phyloP scores from a whole-genome alignment of 257 asterid species.

The Scutellaria galericulata region DNA sequence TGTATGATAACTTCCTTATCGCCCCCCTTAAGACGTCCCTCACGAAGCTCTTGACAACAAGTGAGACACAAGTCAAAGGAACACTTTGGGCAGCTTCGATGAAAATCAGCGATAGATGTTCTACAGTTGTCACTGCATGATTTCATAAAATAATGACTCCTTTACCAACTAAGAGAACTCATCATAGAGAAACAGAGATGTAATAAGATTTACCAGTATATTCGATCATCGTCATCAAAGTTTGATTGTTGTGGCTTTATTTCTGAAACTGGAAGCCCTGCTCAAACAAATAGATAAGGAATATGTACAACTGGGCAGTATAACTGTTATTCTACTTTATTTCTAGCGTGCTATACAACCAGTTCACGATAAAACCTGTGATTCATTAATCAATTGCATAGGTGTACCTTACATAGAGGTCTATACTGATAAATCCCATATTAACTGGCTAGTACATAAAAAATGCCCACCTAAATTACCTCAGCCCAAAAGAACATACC shows the following conservation, averaged over 20 bases:
- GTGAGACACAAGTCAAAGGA: conserved; percentile 77
- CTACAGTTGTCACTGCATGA: conserved; percentile 76
- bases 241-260: conserved; percentile 41
- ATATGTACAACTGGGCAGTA: conserved; percentile 19
- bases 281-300: conserved; percentile 36
- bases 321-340: conserved; percentile 1
- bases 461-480: conserved; percentile 6
- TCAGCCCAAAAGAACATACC: conserved; percentile 45
- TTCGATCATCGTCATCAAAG: conserved; percentile 48
- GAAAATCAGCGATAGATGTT: conserved; percentile 72
- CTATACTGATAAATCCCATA: conserved; percentile 14
- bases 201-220: conserved; percentile 63
- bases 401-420: conserved; percentile 3
- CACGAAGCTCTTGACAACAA: conserved; percentile 81
- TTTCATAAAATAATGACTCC: conserved; percentile 23
- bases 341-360: conserved; percentile 22
- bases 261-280: conserved; percentile 63
- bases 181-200: conserved; percentile 9
- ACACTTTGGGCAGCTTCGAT: conserved; percentile 76
- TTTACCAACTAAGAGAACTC: conserved; percentile 3
- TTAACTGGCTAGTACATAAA: conserved; percentile 1
- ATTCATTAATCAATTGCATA: conserved; percentile 9
- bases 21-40: conserved; percentile 54
- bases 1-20: conserved; percentile 41
- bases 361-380: conserved; percentile 28